phyloP scores from a whole-genome alignment of 2,329 filamentous ascomycete genomes.

The Curvularia eragrostidis region DNA sequence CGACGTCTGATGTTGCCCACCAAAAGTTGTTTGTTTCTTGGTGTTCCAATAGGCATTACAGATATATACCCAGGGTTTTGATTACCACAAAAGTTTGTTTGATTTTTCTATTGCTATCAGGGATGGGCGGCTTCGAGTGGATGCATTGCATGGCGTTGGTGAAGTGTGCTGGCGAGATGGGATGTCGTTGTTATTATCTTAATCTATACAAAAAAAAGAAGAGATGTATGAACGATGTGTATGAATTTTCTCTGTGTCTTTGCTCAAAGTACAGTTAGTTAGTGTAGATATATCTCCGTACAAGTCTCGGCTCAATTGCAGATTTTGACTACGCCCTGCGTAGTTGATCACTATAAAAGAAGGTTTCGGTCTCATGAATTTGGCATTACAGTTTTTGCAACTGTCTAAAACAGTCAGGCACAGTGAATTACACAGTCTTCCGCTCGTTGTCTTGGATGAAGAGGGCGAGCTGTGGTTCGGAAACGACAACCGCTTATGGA shows the following conservation, averaged over 20 bases:
- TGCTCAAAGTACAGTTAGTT: neutral
- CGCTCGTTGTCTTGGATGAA: neutral
- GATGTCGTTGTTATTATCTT: neutral
- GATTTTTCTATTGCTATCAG: neutral
- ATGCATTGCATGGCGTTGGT: slow-evolving; percentile 12
- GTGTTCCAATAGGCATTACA: slow-evolving; percentile 12
- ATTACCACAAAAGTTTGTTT: slow-evolving; percentile 13
- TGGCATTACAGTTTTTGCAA: neutral
- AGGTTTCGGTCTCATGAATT: too few relatives aligned
- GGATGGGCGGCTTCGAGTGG: neutral
- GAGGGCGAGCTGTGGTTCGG: slow-evolving; percentile 1
- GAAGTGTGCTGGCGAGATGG: neutral
- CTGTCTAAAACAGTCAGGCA: neutral
- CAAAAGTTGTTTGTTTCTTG: slow-evolving; percentile 16
- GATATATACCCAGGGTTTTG: slow-evolving; percentile 13
- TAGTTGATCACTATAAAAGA: neutral
- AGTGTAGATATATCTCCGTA: neutral
- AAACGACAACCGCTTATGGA: slow-evolving; percentile 20
- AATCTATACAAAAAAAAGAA: neutral
- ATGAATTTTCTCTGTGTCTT: neutral
- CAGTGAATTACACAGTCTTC: neutral
- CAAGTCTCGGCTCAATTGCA: neutral
- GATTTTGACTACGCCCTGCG: neutral
- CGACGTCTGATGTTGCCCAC: slow-evolving; percentile 27
- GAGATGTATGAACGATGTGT: neutral